A percentile compares a stretch with the other conserved stretches of the same genome.
Conservation (phyloP, 768 basidiomycete genomes). For the Gelatoporia subvermispora region DNA sequence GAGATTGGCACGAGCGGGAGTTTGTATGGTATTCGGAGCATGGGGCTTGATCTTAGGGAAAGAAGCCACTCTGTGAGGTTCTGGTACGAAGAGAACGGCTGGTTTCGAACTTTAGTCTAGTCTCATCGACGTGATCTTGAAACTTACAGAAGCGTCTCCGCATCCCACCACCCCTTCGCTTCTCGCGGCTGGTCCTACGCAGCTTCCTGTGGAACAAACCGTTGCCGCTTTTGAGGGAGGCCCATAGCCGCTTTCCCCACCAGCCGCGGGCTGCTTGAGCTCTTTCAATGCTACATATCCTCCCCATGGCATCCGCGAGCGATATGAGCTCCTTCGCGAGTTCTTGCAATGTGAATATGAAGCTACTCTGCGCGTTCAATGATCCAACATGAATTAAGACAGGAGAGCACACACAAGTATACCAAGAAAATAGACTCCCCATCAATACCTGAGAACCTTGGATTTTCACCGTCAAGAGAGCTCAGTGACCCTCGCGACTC, state of each 20-base stretch:
- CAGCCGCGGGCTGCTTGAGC: conserved; percentile 30
- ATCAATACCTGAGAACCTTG: conserved; percentile 41
- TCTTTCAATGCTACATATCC: conserved; percentile 68
- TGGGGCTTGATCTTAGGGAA: conserved; percentile 84
- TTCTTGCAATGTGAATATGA: conserved; percentile 95
- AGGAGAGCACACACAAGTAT: conserved; percentile 67
- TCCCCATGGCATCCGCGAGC: conserved; percentile 78
- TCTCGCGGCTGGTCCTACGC: conserved; percentile 1
- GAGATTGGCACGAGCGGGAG: conserved; percentile 60
- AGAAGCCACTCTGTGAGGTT: conserved; percentile 40
- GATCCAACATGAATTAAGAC: not conserved
- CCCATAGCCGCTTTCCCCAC: conserved; percentile 41
- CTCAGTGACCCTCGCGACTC: conserved; percentile 16
- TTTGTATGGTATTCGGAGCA: conserved; percentile 82
- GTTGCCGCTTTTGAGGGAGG: no score
- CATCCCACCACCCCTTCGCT: conserved; percentile 12
- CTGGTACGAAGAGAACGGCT: conserved; percentile 41
- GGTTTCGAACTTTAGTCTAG: no score
- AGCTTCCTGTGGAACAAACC: not conserved
- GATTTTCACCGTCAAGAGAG: conserved; percentile 29
- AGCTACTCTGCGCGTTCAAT: conserved; percentile 42
- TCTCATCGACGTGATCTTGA: no score
- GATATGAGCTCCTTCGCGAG: conserved; percentile 80
- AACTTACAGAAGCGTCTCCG: conserved; percentile 25
- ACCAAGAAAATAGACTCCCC: conserved; percentile 85